A percentile compares a stretch with the other conserved stretches of the same genome.
Evolutionary conservation across 257 asterid genomes (phyloP).

Genomic region (Paraleonurus japonicus): DNA sequence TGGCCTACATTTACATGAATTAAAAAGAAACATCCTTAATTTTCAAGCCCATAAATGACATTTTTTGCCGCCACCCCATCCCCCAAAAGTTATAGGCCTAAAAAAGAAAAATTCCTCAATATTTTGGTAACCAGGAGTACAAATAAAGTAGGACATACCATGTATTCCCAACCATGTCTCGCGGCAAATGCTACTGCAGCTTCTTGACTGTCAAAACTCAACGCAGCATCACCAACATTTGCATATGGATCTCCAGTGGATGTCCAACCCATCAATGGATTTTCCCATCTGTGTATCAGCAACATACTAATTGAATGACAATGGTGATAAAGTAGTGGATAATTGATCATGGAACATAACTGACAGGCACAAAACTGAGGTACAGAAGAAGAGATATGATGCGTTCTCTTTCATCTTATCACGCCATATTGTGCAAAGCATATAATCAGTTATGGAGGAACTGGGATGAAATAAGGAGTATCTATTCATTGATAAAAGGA

Average conservation of each 20-base stretch:
- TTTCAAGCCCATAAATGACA: no score
- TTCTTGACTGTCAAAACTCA: slow-evolving; percentile 80
- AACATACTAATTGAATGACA: slow-evolving; percentile 14
- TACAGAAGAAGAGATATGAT: neutral
- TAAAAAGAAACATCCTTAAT: no score
- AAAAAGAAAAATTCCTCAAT: no score
- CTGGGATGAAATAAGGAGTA: neutral
- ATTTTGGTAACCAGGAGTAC: slow-evolving; percentile 13
- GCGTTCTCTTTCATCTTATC: neutral
- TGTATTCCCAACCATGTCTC: slow-evolving; percentile 93
- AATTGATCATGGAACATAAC: slow-evolving; percentile 19
- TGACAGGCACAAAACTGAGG: slow-evolving; percentile 8
- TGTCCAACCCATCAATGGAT: slow-evolving; percentile 99
- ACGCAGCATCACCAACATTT: slow-evolving; percentile 87
- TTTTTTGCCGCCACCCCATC: no score
- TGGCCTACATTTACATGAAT: no score
- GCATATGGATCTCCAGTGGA: slow-evolving; percentile 99
- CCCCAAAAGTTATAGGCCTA: no score
- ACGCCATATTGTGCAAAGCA: slow-evolving; percentile 9
- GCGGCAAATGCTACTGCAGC: slow-evolving; percentile 78
- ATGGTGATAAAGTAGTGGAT: neutral
- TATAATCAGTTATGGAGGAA: neutral
- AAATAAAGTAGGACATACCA: slow-evolving; percentile 43
- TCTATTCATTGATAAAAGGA: neutral
- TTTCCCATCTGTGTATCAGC: slow-evolving; percentile 80